Percentiles rank a stretch among this genome's conserved stretches.
Evolutionary conservation across 208 protist genomes (phyloP).

Genomic region (Naegleria gruberi): DNA sequence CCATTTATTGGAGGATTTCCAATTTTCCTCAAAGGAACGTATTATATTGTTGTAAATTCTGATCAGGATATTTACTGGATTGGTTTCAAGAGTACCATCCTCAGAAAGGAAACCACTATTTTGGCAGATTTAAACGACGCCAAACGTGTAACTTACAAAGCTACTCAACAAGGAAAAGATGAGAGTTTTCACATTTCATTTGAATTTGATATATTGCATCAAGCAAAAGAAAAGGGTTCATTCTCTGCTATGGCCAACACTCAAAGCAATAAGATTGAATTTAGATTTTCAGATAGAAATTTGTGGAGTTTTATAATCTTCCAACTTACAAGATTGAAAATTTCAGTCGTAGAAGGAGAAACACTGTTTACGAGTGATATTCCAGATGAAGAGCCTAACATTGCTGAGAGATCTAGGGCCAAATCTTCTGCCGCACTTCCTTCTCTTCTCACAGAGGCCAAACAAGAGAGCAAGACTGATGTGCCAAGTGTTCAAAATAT

Average conservation of each 20-base stretch:
- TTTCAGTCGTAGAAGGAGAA: neutral
- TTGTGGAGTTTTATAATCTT: neutral
- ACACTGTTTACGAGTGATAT: neutral
- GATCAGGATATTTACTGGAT: neutral
- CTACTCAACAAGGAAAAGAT: neutral
- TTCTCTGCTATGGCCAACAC: neutral
- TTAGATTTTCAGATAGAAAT: neutral
- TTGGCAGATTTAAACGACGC: neutral
- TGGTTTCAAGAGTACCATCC: neutral
- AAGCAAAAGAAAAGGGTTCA: neutral
- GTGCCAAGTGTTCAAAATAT: neutral
- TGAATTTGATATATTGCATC: neutral
- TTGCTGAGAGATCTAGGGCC: neutral
- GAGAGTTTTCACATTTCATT: neutral
- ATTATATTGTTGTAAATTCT: neutral
- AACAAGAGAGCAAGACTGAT: too few relatives aligned
- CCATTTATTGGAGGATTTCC: neutral
- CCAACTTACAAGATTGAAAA: neutral
- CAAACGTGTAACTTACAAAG: neutral
- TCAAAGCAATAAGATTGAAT: neutral
- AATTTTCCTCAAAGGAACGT: neutral
- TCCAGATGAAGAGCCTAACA: neutral
- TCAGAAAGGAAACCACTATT: neutral
- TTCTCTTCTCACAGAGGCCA: neutral
- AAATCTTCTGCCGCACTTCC: neutral